These are phyloP conservation scores for Pichia sp. DNA, from an alignment of 1,139 yeast species.

Conservation along the genomic window DNA sequence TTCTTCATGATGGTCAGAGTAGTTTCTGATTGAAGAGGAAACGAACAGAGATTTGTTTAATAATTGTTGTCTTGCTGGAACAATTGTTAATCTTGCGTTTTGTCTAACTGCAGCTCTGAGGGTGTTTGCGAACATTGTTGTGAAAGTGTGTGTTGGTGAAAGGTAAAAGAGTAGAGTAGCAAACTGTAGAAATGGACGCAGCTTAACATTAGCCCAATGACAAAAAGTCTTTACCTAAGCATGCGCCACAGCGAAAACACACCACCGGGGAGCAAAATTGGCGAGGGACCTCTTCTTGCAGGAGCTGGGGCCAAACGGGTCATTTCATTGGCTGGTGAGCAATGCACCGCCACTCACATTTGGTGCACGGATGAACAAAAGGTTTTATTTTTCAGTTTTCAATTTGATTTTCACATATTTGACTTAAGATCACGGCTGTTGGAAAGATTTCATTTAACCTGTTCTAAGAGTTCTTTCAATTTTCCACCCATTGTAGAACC, in stretches of 20 bases:
- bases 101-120: slow-evolving; percentile 51
- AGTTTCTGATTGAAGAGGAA: slow-evolving; percentile 41
- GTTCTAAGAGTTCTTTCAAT: not conserved
- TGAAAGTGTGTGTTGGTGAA: not conserved
- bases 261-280: not conserved
- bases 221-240: not conserved
- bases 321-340: not conserved
- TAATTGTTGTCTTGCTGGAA: slow-evolving; percentile 29
- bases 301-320: not conserved
- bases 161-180: not conserved
- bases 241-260: not conserved
- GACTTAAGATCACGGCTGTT: no score
- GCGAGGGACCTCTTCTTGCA: not conserved
- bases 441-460: not conserved
- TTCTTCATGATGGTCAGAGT: slow-evolving; percentile 81
- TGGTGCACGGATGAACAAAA: not conserved
- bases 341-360: not conserved
- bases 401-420: no score
- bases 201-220: not conserved
- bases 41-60: slow-evolving; percentile 22
- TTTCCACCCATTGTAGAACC: not conserved
- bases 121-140: slow-evolving; percentile 37
- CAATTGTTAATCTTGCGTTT: slow-evolving; percentile 24
- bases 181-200: not conserved
- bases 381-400: not conserved